Conservation (phyloP, 2,329 filamentous ascomycete genomes). For the Nemania sp. region DNA sequence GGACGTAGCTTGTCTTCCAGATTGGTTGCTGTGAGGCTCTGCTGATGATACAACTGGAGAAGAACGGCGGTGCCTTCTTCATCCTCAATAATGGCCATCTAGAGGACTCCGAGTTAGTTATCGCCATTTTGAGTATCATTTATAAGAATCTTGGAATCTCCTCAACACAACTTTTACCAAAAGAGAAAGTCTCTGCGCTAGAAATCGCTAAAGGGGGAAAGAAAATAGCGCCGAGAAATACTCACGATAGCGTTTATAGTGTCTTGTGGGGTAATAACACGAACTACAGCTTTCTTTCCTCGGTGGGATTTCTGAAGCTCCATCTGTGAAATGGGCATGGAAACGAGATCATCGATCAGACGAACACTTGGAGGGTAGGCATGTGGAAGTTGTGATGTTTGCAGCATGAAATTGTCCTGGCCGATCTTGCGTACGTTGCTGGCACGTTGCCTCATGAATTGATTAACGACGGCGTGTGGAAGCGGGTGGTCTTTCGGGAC, state of each 20-base stretch:
- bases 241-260: constrained; percentile 36
- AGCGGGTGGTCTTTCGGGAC: constrained; percentile 5
- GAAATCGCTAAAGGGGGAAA: too few relatives aligned
- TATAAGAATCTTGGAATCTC: too few relatives aligned
- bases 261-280: constrained; percentile 40
- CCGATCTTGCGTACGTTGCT: not conserved
- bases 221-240: too few relatives aligned
- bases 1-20: constrained; percentile 52
- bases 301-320: constrained; percentile 50
- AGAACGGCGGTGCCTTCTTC: constrained; percentile 52
- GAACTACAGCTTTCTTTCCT: constrained; percentile 37
- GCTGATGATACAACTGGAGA: constrained; percentile 58
- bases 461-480: not conserved
- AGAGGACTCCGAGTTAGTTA: too few relatives aligned
- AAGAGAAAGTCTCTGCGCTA: too few relatives aligned
- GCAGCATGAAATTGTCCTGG: not conserved
- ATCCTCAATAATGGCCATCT: constrained; percentile 56
- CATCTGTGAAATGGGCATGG: constrained; percentile 49
- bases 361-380: constrained; percentile 46
- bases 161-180: too few relatives aligned
- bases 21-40: constrained; percentile 52
- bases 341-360: constrained; percentile 38
- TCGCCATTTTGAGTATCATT: too few relatives aligned
- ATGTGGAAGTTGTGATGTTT: constrained; percentile 36
- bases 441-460: constrained; percentile 2